Conservation (phyloP, 2,329 filamentous ascomycete genomes). For the Fusarium sp. region DNA sequence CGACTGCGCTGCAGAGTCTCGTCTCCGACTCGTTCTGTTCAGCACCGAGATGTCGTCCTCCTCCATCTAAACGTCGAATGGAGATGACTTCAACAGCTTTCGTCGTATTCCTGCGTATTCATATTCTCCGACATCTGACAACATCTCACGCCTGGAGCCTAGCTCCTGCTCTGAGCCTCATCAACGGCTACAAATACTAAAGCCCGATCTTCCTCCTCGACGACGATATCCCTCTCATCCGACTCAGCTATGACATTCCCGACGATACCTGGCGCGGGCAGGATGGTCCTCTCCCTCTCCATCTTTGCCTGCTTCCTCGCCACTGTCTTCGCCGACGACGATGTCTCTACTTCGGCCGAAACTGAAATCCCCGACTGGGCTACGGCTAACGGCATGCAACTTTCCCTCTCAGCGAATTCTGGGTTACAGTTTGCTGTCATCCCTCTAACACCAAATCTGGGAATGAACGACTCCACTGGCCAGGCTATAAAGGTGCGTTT, state of each 20-base stretch:
- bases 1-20: constrained; percentile 8
- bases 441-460: constrained; percentile 61
- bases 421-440: constrained; percentile 60
- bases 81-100: constrained; percentile 32
- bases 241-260: constrained; percentile 30
- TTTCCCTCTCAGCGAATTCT: constrained; percentile 55
- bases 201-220: not conserved
- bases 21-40: constrained; percentile 5
- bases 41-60: constrained; percentile 38
- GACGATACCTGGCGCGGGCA: constrained; percentile 23
- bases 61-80: constrained; percentile 39
- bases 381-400: constrained; percentile 58
- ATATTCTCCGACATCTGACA: constrained; percentile 34
- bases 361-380: constrained; percentile 59
- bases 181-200: constrained; percentile 1
- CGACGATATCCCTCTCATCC: not conserved
- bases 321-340: constrained; percentile 53
- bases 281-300: constrained; percentile 31
- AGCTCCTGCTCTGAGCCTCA: constrained; percentile 21
- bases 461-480: constrained; percentile 59
- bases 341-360: constrained; percentile 54
- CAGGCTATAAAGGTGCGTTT: constrained; percentile 56
- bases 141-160: constrained; percentile 21
- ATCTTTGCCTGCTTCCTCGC: constrained; percentile 50
- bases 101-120: constrained; percentile 35